Conservation (phyloP, 2,329 filamentous ascomycete genomes). For the Chalaropsis thielavioides region DNA sequence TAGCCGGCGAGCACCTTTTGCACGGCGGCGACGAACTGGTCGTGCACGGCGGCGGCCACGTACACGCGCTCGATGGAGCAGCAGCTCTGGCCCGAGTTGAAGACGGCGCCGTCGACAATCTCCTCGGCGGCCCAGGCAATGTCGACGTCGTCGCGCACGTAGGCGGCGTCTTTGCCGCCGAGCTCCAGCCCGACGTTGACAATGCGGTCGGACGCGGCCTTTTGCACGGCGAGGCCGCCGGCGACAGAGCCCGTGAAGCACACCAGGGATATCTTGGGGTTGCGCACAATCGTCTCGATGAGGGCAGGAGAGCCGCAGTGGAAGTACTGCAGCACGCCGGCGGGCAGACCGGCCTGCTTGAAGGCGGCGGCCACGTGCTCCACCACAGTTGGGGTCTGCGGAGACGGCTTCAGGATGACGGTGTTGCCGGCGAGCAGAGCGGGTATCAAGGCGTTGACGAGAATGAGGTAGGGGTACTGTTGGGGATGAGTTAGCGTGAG, state of each 20-base stretch:
- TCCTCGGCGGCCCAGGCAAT: constrained; percentile 82
- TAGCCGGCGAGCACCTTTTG: constrained; percentile 71
- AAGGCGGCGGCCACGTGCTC: constrained; percentile 73
- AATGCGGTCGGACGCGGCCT: constrained; percentile 68
- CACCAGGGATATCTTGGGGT: constrained; percentile 62
- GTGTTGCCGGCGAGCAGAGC: constrained; percentile 83
- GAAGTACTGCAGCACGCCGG: constrained; percentile 80
- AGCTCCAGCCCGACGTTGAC: constrained; percentile 81
- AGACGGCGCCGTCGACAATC: constrained; percentile 89
- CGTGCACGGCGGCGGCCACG: constrained; percentile 71
- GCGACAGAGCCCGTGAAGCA: constrained; percentile 92
- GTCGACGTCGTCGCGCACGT: constrained; percentile 74
- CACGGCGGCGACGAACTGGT: constrained; percentile 63
- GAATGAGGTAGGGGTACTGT: constrained; percentile 85
- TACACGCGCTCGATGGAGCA: constrained; percentile 88
- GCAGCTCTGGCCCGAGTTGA: constrained; percentile 98
- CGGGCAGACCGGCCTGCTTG: constrained; percentile 61
- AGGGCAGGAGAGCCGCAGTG: constrained; percentile 67
- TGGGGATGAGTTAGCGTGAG: background rate
- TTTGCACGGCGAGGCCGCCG: constrained; percentile 72
- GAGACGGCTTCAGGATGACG: constrained; percentile 87
- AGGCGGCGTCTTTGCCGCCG: constrained; percentile 89
- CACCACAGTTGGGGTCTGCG: constrained; percentile 82
- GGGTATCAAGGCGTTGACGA: constrained; percentile 83
- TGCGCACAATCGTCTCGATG: constrained; percentile 64